phyloP scores from a whole-genome alignment of 768 basidiomycete genomes.

The Boletus subparvulus region DNA sequence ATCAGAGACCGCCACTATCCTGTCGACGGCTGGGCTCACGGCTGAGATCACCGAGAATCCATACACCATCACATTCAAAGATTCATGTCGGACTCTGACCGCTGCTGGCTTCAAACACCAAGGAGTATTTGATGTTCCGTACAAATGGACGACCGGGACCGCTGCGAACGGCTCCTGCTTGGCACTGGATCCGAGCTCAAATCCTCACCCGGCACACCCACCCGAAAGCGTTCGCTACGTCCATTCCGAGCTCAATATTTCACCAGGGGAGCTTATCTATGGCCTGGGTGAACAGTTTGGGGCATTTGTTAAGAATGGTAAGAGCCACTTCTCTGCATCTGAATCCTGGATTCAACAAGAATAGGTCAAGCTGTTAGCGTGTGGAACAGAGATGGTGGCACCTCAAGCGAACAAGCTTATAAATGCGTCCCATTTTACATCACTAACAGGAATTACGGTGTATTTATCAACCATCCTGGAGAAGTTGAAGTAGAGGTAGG shows the following conservation, averaged over 20 bases:
- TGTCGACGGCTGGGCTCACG: constrained; percentile 48
- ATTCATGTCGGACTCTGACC: constrained; percentile 27
- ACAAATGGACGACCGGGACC: constrained; percentile 49
- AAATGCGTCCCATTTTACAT: constrained; percentile 71
- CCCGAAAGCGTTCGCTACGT: constrained; percentile 49
- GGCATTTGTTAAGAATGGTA: constrained; percentile 73
- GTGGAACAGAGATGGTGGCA: constrained; percentile 79
- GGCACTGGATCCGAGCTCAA: constrained; percentile 55
- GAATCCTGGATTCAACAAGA: constrained; percentile 11
- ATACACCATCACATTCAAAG: constrained; percentile 63
- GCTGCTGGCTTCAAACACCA: constrained; percentile 55
- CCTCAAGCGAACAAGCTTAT: constrained; percentile 65
- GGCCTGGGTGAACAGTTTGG: constrained; percentile 77
- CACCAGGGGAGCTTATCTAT: constrained; percentile 71
- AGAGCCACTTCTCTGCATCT: constrained; percentile 26
- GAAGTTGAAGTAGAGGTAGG: constrained; percentile 76
- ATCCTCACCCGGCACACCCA: constrained; percentile 46
- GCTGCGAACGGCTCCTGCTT: constrained; percentile 59
- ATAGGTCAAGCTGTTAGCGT: constrained; percentile 57
- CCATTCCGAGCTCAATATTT: constrained; percentile 58
- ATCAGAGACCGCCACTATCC: constrained; percentile 23
- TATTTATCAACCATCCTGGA: constrained; percentile 75
- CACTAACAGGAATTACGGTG: constrained; percentile 68
- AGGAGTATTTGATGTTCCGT: constrained; percentile 54
- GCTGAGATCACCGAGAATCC: constrained; percentile 59